Base-by-base conservation (phyloP, 176 grass and related monocot genomes). In the Coix lacrymajobi region DNA sequence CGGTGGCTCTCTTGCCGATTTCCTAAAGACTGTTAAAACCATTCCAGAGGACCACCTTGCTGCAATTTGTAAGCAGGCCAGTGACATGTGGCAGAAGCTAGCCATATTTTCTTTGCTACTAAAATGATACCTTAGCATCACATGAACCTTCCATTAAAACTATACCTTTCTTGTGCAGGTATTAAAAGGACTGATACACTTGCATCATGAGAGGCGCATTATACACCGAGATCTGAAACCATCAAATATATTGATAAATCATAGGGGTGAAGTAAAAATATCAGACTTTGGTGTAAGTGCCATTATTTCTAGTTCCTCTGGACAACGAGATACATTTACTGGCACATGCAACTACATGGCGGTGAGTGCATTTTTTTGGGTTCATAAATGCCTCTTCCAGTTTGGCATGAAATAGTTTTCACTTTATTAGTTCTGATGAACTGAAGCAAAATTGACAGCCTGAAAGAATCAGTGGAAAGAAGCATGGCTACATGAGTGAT, bases 261-360 rank as follows among this genome's bases (percentile, higher is more conserved):
- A 99, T 72, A 88, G 58, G 78, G 96, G 96, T 63, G 91, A 99
- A 69, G 91, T 99, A 43, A 96, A 99, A 81, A 99, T 99, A 96
- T 92, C 96, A 8, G 96, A 99, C 76, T 99, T 99, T 72, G 96
- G 96, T 88, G 96, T 99, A 32, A 99, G 96, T 82, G 93, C 93
- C 39, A 99, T 85, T 77, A 88, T 93, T 57, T 71, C 87, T 62
- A 99, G 64, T 72, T 96, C 96, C 20, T 99, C 96, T 48, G 93
- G 68, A 48, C 86, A 91, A 69, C 62, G 85, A 92, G 96, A 96
- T 46, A 98, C 96, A 68, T 98, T 95, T 85, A 92, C 3, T 30
- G 96, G 96, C 66, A 98, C 96, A 16, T 69, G 1, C 58, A 95
- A 96, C 29, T 98, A 98, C 88, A 98, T 98, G 96, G 91, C 96